Conservation (phyloP, 2,329 filamentous ascomycete species). For the Fusarium chaquense region DNA sequence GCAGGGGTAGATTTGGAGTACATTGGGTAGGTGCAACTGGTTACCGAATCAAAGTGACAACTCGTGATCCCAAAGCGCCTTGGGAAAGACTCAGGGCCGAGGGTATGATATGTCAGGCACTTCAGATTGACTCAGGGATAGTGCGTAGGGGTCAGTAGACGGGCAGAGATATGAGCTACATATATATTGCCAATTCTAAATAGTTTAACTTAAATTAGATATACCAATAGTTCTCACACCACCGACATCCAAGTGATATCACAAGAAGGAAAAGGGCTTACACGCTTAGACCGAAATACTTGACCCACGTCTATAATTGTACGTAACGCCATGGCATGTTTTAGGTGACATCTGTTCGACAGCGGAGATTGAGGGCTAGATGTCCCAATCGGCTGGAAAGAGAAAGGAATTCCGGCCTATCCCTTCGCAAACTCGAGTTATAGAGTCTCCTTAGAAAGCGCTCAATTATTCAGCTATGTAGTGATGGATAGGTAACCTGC, state of each 20-base stretch:
- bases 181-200: not conserved
- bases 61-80: not conserved
- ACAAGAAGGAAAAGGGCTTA: too few relatives aligned
- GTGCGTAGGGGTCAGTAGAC: too few relatives aligned
- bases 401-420: too few relatives aligned
- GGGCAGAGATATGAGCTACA: accelerated
- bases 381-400: too few relatives aligned
- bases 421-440: not conserved
- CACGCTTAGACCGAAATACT: accelerated
- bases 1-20: not conserved
- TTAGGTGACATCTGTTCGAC: too few relatives aligned
- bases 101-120: not conserved
- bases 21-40: accelerated
- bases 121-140: not conserved
- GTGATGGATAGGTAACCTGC: accelerated
- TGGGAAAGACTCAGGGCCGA: slow-evolving; percentile 2
- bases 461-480: not conserved
- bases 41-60: not conserved
- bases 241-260: too few relatives aligned
- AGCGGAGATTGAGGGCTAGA: too few relatives aligned
- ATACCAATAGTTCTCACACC: too few relatives aligned
- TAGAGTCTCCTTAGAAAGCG: not conserved
- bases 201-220: not conserved
- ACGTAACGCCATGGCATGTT: too few relatives aligned
- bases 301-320: too few relatives aligned